These are phyloP conservation scores for Leishmania turanica DNA, from an alignment of 208 protist species.

Conservation along the genomic window DNA sequence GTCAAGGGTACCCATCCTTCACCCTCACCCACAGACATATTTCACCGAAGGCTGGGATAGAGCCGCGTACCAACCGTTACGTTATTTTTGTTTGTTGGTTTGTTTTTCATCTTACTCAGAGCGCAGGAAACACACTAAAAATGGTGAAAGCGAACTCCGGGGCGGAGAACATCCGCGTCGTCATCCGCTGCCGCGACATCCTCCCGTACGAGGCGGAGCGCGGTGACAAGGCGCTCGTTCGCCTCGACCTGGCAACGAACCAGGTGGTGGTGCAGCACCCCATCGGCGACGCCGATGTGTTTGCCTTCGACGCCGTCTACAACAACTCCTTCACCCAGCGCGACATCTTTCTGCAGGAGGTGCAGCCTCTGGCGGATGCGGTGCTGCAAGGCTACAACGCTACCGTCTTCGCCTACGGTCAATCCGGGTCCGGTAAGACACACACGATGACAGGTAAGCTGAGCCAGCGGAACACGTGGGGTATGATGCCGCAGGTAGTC, in stretches of 20 bases:
- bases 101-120: background rate
- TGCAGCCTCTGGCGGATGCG: slow-evolving; percentile 84
- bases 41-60: background rate
- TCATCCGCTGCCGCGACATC: slow-evolving; percentile 85
- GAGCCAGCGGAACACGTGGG: slow-evolving; percentile 71
- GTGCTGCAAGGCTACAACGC: slow-evolving; percentile 93
- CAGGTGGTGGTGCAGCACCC: slow-evolving; percentile 87
- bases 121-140: background rate
- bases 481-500: slow-evolving; percentile 93
- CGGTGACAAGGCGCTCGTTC: slow-evolving; percentile 87
- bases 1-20: background rate
- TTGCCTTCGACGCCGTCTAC: slow-evolving; percentile 92
- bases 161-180: slow-evolving; percentile 91
- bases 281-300: slow-evolving; percentile 85
- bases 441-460: slow-evolving; percentile 93
- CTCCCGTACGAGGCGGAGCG: slow-evolving; percentile 82
- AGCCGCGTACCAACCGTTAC: no score
- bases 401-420: slow-evolving; percentile 93
- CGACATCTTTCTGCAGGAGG: slow-evolving; percentile 90
- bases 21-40: background rate
- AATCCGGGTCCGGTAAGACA: slow-evolving; percentile 93
- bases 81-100: background rate
- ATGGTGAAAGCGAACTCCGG: slow-evolving; percentile 79
- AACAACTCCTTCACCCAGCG: slow-evolving; percentile 93
- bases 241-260: slow-evolving; percentile 87